phyloP scores from a whole-genome alignment of 2,329 filamentous ascomycete genomes.

The Colletotrichum cordylinicola region DNA sequence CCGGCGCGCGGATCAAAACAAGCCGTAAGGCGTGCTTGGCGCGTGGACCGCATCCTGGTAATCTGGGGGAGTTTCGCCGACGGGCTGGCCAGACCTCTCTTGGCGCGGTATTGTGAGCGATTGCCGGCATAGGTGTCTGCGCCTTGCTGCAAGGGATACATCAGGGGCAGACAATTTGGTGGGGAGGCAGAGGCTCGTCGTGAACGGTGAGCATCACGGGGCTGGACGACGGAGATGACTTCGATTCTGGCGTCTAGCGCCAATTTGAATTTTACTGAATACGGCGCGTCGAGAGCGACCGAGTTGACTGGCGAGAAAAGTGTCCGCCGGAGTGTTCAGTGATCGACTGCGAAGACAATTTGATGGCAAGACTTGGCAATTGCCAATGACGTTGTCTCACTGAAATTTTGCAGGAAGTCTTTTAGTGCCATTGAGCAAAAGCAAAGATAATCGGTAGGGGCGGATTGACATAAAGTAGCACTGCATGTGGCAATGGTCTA shows the following conservation, averaged over 20 bases:
- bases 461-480: background rate
- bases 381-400: background rate
- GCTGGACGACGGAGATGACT: background rate
- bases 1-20: background rate
- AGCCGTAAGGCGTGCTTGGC: background rate
- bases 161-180: background rate
- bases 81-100: background rate
- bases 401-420: too few species aligned
- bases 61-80: background rate
- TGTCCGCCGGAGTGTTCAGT: background rate
- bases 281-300: accelerated
- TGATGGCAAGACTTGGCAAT: too few species aligned
- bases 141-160: background rate
- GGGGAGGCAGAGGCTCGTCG: background rate
- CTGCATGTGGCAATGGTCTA: background rate
- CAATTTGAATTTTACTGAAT: background rate
- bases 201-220: background rate
- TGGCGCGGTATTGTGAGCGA: background rate
- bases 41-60: background rate
- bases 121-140: background rate
- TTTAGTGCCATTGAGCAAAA: background rate
- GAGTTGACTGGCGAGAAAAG: background rate
- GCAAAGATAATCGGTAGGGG: background rate
- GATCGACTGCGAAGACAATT: background rate
- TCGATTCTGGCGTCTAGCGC: background rate